phyloP scores from a whole-genome alignment of 176 grass and related monocot species.

The Phyllostachys edulis region DNA sequence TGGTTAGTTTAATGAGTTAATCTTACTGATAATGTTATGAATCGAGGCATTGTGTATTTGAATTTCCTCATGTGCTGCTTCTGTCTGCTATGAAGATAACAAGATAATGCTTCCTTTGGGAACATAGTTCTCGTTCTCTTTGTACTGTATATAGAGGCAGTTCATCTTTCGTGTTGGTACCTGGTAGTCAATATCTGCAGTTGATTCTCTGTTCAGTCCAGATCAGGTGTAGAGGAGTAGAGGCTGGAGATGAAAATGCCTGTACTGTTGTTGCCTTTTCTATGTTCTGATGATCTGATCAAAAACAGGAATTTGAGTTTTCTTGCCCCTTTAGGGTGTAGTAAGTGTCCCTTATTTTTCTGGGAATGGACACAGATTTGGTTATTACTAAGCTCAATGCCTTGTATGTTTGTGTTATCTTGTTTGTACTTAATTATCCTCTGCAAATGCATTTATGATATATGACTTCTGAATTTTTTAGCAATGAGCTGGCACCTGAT shows the following conservation, averaged over 20 bases:
- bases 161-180: neutral
- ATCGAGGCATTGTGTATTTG: conserved; percentile 1
- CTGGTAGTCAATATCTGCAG: neutral
- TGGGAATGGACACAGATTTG: neutral
- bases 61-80: neutral
- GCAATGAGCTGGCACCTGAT: neutral
- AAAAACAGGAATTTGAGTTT: neutral
- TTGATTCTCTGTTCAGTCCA: neutral
- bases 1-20: conserved; percentile 12
- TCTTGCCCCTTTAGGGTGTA: neutral
- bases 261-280: neutral
- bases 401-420: neutral
- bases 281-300: neutral
- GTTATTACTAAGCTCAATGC: neutral
- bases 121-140: neutral
- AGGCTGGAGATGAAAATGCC: neutral
- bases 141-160: neutral
- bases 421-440: neutral
- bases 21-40: neutral
- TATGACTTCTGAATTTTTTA: neutral
- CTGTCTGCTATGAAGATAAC: neutral
- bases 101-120: neutral
- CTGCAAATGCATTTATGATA: neutral
- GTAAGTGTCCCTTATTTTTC: neutral
- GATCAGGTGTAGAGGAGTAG: neutral